phyloP scores from a whole-genome alignment of 1,139 yeast species.

The Diutina rugosa region DNA sequence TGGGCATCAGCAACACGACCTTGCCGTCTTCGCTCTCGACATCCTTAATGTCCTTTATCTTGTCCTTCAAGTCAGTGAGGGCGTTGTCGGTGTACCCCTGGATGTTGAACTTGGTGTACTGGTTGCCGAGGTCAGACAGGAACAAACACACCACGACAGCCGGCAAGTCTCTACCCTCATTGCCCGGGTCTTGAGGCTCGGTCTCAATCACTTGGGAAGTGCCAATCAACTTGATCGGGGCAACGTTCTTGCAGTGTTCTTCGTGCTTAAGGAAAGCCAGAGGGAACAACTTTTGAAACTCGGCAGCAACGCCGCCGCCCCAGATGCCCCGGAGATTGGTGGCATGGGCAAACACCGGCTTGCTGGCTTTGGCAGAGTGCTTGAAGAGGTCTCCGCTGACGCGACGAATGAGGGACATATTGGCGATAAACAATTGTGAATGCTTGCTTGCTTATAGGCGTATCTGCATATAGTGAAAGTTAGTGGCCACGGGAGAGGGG shows the following conservation, averaged over 20 bases:
- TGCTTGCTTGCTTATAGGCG: background rate
- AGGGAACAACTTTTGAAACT: conserved; percentile 38
- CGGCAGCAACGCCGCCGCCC: conserved; percentile 75
- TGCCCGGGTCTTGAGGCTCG: conserved; percentile 14
- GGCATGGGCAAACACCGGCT: conserved; percentile 47
- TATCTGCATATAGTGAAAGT: background rate
- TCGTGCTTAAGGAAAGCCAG: conserved; percentile 33
- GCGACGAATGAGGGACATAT: background rate
- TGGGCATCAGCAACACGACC: conserved; percentile 46
- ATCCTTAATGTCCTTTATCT: background rate
- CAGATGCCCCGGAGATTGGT: conserved; percentile 71
- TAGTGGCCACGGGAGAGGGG: background rate
- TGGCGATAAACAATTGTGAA: background rate
- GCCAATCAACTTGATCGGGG: conserved; percentile 33
- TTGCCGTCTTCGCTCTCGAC: conserved; percentile 6
- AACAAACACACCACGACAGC: conserved; percentile 49
- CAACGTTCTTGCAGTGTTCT: conserved; percentile 27
- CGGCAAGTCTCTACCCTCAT: conserved; percentile 11
- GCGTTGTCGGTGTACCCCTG: conserved; percentile 35
- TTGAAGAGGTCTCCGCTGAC: conserved; percentile 48
- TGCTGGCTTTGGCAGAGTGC: conserved; percentile 12
- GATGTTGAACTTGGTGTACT: conserved; percentile 21
- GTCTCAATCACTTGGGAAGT: conserved; percentile 36
- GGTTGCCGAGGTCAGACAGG: conserved; percentile 37
- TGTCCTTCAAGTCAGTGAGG: conserved; percentile 25